Conservation (phyloP, 306 rosid species). For the Dryas drummondii region DNA sequence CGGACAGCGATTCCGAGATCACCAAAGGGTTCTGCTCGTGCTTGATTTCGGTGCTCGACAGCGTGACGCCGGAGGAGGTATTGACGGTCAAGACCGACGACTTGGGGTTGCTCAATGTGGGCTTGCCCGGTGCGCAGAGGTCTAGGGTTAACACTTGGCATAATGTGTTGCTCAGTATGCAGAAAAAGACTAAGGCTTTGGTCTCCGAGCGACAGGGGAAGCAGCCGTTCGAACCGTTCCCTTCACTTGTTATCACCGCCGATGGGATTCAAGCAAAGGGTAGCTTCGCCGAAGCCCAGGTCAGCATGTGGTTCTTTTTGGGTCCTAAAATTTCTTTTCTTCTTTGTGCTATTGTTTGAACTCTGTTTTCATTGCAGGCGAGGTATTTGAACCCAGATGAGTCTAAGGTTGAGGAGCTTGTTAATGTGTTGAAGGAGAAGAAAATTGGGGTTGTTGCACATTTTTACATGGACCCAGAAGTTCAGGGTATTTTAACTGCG, state of each 20-base stretch:
- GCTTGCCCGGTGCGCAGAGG: slow-evolving; percentile 49
- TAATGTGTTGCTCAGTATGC: slow-evolving; percentile 79
- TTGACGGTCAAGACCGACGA: slow-evolving; percentile 58
- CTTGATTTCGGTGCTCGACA: slow-evolving; percentile 69
- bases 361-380: slow-evolving; percentile 63
- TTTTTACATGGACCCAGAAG: slow-evolving; percentile 99
- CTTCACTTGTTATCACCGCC: slow-evolving; percentile 62
- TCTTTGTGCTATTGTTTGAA: background rate
- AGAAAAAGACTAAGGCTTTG: slow-evolving; percentile 72
- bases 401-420: slow-evolving; percentile 59
- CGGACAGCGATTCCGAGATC: slow-evolving; percentile 93
- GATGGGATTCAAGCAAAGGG: slow-evolving; percentile 79
- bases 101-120: slow-evolving; percentile 64
- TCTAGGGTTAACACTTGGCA: slow-evolving; percentile 96
- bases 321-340: background rate
- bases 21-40: slow-evolving; percentile 76
- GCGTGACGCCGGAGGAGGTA: slow-evolving; percentile 68
- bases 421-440: slow-evolving; percentile 69
- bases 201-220: slow-evolving; percentile 65
- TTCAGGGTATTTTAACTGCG: slow-evolving; percentile 88
- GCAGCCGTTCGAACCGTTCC: slow-evolving; percentile 63
- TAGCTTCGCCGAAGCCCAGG: slow-evolving; percentile 95
- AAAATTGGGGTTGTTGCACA: slow-evolving; percentile 95
- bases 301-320: slow-evolving; percentile 1
- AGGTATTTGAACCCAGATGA: slow-evolving; percentile 72